Percentiles rank a stretch among this genome's conserved stretches.
Evolutionary conservation across 1,139 yeast species (phyloP).

Genomic region (Suhomyces chickasaworum): DNA sequence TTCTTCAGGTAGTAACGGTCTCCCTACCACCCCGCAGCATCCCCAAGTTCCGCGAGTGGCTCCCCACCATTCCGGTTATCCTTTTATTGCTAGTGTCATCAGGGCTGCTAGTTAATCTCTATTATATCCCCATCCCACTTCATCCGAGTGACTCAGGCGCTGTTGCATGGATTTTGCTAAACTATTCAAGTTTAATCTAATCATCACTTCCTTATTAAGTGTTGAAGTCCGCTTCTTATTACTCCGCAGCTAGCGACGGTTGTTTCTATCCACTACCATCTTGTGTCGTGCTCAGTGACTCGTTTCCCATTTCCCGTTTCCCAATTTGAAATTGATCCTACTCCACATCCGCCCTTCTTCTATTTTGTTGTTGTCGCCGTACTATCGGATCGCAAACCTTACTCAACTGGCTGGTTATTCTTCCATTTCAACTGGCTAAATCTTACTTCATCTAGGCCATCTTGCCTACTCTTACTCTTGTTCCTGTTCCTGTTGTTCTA

Average conservation of each 20-base stretch:
- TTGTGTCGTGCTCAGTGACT: neutral
- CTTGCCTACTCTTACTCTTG: neutral
- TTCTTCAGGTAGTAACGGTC: neutral
- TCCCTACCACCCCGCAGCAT: neutral
- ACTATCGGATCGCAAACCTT: neutral
- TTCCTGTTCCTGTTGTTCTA: neutral
- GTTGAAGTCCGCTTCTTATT: neutral
- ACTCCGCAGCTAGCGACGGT: neutral
- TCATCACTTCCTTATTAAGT: neutral
- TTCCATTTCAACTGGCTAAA: neutral
- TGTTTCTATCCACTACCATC: neutral
- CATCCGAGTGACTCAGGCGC: neutral
- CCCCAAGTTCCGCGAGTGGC: neutral
- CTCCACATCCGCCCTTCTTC: neutral
- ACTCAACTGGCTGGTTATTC: no score
- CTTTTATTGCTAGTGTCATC: neutral
- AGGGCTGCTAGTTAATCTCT: neutral
- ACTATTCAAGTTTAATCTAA: neutral
- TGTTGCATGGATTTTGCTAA: neutral
- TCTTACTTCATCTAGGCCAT: neutral
- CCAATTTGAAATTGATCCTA: neutral
- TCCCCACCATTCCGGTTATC: constrained; percentile 1
- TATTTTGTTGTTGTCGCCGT: neutral
- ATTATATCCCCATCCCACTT: neutral
- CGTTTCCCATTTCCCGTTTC: neutral